Conservation (phyloP, 2,329 filamentous ascomycete species). For the Paracoccidioides lutzii region DNA sequence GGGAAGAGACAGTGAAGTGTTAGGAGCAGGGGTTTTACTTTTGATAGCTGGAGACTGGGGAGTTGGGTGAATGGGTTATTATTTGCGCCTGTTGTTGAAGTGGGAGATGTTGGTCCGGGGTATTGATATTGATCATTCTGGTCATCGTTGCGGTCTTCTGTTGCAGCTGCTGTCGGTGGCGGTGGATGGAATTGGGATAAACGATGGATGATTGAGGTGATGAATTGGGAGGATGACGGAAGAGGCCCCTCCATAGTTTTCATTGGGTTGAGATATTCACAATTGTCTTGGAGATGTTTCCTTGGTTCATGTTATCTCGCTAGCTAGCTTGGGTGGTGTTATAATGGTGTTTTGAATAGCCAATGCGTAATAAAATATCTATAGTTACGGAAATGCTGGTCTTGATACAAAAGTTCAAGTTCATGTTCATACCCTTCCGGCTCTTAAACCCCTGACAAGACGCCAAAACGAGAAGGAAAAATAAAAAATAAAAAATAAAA, state of each 20-base stretch:
- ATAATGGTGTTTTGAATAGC: too few species aligned
- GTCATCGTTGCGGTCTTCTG: neutral
- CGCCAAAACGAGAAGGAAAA: too few species aligned
- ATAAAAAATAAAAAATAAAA: too few species aligned
- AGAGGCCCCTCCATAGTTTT: neutral
- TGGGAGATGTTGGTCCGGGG: neutral
- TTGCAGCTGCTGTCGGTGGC: neutral
- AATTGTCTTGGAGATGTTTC: too few species aligned
- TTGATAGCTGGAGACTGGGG: constrained; percentile 10
- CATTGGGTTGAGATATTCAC: neutral
- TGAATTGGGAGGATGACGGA: neutral
- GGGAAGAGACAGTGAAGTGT: constrained; percentile 80
- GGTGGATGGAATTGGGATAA: neutral
- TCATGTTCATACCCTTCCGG: too few species aligned
- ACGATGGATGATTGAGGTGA: constrained; percentile 1
- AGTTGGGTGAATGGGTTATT: constrained; percentile 6
- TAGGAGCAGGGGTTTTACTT: constrained; percentile 47
- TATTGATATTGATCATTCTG: neutral
- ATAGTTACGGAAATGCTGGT: too few species aligned
- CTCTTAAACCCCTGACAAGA: too few species aligned
- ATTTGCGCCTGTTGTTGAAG: neutral
- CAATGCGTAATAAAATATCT: too few species aligned
- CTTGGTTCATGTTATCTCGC: too few species aligned
- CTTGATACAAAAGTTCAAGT: too few species aligned
- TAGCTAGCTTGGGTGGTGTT: too few species aligned